phyloP scores from a whole-genome alignment of 108 stramenopile genomes.

The Parietichytrium sp. region DNA sequence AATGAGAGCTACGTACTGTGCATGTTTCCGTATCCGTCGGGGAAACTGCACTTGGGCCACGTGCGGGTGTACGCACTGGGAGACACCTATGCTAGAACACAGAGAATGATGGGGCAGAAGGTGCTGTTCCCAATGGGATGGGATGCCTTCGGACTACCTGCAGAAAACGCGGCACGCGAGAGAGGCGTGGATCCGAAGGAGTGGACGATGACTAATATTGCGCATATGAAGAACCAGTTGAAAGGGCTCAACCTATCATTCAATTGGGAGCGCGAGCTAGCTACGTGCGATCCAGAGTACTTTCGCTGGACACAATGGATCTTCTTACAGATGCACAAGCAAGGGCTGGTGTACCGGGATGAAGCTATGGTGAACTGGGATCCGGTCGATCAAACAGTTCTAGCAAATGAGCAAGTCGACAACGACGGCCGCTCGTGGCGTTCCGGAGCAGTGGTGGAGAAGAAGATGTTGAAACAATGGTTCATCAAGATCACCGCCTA shows the following conservation, averaged over 20 bases:
- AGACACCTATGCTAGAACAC: slow-evolving; percentile 95
- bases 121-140: slow-evolving; percentile 99
- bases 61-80: slow-evolving; percentile 66
- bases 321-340: slow-evolving; percentile 81
- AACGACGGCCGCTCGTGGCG: slow-evolving; percentile 92
- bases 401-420: slow-evolving; percentile 94
- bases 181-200: slow-evolving; percentile 91
- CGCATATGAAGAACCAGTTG: slow-evolving; percentile 88
- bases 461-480: slow-evolving; percentile 91
- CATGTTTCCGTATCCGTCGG: slow-evolving; percentile 99
- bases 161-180: slow-evolving; percentile 96
- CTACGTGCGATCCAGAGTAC: slow-evolving; percentile 89
- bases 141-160: slow-evolving; percentile 99
- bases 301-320: slow-evolving; percentile 99
- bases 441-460: slow-evolving; percentile 83
- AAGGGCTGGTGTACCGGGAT: slow-evolving; percentile 82
- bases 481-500: slow-evolving; percentile 92
- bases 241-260: slow-evolving; percentile 92
- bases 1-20: slow-evolving; percentile 76
- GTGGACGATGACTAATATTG: slow-evolving; percentile 88
- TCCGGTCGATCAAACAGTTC: slow-evolving; percentile 89
- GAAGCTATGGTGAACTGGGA: slow-evolving; percentile 93
- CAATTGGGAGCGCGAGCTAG: slow-evolving; percentile 94
- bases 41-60: slow-evolving; percentile 54
- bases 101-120: slow-evolving; percentile 89